A percentile compares a stretch with the other conserved stretches of the same genome.
Evolutionary conservation across 257 asterid species (phyloP).

Genomic region (Pogostemon cablin): DNA sequence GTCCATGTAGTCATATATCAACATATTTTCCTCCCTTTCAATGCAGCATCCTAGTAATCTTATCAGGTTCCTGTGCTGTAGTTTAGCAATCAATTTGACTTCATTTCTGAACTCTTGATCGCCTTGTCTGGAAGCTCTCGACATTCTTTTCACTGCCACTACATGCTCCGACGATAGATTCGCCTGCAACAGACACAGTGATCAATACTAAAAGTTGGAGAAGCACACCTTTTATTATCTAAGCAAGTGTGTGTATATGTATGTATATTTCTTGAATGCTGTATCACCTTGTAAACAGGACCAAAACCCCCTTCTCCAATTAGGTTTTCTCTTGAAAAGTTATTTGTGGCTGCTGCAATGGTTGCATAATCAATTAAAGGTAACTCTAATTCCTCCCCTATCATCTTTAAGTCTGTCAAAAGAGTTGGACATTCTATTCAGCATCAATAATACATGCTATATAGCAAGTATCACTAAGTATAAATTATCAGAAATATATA

Average conservation of each 20-base stretch:
- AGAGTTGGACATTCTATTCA: too few species aligned
- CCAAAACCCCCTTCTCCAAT: too few species aligned
- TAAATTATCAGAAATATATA: too few species aligned
- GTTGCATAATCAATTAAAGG: too few species aligned
- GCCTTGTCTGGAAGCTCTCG: conserved; percentile 20
- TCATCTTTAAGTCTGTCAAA: too few species aligned
- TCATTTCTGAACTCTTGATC: conserved; percentile 21
- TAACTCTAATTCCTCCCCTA: too few species aligned
- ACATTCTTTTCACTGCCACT: conserved; percentile 24
- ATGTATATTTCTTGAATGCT: not conserved
- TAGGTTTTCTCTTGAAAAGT: too few species aligned
- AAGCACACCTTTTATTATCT: not conserved
- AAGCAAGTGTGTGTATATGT: not conserved
- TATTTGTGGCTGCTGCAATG: too few species aligned
- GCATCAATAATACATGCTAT: too few species aligned
- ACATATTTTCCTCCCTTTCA: conserved; percentile 6
- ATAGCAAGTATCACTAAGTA: too few species aligned
- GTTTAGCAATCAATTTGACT: conserved; percentile 16
- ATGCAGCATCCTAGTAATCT: conserved; percentile 30
- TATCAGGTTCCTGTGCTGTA: conserved; percentile 29
- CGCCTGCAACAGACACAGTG: not conserved
- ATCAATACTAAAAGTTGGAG: not conserved
- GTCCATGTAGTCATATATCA: conserved; percentile 10
- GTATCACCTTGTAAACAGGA: too few species aligned
- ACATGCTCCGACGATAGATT: not conserved